A percentile compares a stretch with the other conserved stretches of the same genome.
phyloP scores from a whole-genome alignment of 345 rosid genomes.

The Acer saccharum region DNA sequence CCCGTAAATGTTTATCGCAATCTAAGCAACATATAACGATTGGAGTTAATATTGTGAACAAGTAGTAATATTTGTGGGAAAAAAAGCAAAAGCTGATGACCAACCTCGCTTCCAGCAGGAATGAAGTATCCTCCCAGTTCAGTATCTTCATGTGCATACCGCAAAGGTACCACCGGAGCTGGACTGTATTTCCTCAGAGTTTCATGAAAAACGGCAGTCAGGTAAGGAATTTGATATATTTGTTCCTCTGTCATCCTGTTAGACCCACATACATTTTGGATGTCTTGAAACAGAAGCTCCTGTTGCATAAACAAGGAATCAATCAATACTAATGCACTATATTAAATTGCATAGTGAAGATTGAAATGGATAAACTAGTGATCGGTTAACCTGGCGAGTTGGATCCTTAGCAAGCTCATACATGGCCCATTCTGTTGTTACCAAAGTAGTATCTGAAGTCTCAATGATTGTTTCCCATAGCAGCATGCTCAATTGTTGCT shows the following conservation, averaged over 20 bases:
- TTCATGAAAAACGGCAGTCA: constrained; percentile 77
- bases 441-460: constrained; percentile 74
- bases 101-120: constrained; percentile 78
- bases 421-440: constrained; percentile 87
- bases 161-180: constrained; percentile 64
- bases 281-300: constrained; percentile 56
- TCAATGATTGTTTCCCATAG: constrained; percentile 83
- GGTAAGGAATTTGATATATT: constrained; percentile 53
- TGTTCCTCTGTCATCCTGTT: constrained; percentile 67
- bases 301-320: constrained; percentile 16
- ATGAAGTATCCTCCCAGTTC: constrained; percentile 69
- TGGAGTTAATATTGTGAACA: neutral
- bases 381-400: constrained; percentile 48
- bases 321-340: neutral
- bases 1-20: constrained; percentile 83
- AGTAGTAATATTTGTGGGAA: neutral
- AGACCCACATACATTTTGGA: constrained; percentile 51
- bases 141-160: constrained; percentile 78
- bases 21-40: constrained; percentile 37
- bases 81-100: constrained; percentile 1
- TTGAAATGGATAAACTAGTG: neutral
- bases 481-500: constrained; percentile 60
- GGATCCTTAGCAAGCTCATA: constrained; percentile 81
- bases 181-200: constrained; percentile 85
- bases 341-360: neutral